These are phyloP conservation scores for Puccinia brachypodii DNA, from an alignment of 1,284 basidiomycete genomes.

Conservation along the genomic window DNA sequence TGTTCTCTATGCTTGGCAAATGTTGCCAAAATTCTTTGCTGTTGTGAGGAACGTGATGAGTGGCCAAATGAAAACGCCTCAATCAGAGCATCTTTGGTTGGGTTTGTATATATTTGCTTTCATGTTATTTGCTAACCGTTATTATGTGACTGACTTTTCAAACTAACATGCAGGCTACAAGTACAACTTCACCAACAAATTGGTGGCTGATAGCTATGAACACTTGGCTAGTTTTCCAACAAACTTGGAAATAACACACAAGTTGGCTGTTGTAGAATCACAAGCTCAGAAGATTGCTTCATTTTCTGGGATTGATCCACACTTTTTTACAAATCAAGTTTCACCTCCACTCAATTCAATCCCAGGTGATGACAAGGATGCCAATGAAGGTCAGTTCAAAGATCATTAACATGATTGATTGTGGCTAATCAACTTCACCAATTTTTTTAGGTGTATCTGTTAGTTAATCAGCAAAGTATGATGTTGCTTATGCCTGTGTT, in stretches of 20 bases:
- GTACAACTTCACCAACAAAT: constrained; percentile 15
- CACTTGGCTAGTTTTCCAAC: constrained; percentile 16
- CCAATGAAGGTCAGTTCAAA: constrained; percentile 1
- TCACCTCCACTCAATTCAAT: not conserved
- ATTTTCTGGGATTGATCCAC: not conserved
- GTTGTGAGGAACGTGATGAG: constrained; percentile 24
- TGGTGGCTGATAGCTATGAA: not conserved
- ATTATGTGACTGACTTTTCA: not conserved
- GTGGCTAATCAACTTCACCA: not conserved
- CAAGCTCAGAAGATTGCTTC: constrained; percentile 1
- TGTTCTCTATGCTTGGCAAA: constrained; percentile 10
- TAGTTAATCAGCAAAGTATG: not conserved
- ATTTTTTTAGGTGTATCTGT: not conserved
- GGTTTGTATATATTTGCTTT: not conserved
- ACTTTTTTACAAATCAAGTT: not conserved
- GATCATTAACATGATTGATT: not conserved
- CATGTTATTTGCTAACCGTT: not conserved
- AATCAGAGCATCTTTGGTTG: constrained; percentile 9
- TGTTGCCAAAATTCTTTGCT: constrained; percentile 29
- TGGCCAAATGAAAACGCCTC: constrained; percentile 31
- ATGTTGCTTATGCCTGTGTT: not conserved
- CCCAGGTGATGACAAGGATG: not conserved
- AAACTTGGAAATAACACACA: not conserved
- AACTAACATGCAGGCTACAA: constrained; percentile 2
- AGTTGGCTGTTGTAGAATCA: constrained; percentile 4